Conservation (phyloP, 108 stramenopile genomes). For the Nitzschia sp. region DNA sequence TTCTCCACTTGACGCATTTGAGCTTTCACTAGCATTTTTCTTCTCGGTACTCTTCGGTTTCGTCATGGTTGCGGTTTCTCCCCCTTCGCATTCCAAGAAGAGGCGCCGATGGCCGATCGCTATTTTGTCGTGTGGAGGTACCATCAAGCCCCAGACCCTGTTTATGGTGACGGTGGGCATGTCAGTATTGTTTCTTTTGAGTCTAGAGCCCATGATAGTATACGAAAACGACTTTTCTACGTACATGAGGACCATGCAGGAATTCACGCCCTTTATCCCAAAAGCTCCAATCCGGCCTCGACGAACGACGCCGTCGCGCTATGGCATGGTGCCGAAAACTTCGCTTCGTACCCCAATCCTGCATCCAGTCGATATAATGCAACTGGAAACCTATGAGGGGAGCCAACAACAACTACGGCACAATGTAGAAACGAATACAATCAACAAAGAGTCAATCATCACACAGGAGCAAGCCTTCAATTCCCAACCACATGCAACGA, state of each 20-base stretch:
- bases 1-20: no score
- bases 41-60: no score
- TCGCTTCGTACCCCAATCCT: not conserved
- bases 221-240: no score
- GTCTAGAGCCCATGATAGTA: conserved; percentile 1
- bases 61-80: no score
- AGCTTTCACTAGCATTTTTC: no score
- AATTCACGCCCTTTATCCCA: no score
- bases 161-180: not conserved
- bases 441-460: not conserved
- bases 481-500: not conserved
- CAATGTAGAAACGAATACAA: not conserved
- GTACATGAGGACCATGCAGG: no score
- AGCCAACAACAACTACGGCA: not conserved
- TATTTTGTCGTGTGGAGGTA: not conserved
- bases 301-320: no score
- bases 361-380: not conserved
- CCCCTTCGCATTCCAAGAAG: no score
- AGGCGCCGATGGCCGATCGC: no score
- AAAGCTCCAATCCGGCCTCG: no score
- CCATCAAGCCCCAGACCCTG: conserved; percentile 6
- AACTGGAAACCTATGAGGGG: no score
- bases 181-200: not conserved
- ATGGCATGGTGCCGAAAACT: conserved; percentile 3
- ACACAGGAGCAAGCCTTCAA: not conserved